Conservation (phyloP, 192 early-diverging fungal genomes). For the Backusella morwellensis region DNA sequence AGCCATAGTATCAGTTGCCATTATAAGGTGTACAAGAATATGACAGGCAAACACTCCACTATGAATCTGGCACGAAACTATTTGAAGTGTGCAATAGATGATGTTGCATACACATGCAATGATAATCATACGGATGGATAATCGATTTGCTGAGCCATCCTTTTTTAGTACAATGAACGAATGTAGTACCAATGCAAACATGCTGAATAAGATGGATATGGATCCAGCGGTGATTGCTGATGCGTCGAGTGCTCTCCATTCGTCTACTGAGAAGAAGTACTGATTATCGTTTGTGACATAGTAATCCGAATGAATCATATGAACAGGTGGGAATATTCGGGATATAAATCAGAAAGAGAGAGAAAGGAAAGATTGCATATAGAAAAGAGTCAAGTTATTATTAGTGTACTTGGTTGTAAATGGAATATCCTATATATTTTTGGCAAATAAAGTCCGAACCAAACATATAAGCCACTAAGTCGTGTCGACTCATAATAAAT, state of each 20-base stretch:
- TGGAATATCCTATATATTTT: neutral
- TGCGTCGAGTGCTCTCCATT: neutral
- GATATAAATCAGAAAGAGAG: neutral
- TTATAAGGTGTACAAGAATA: neutral
- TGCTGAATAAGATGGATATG: neutral
- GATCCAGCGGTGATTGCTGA: neutral
- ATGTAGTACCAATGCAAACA: neutral
- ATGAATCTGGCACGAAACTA: neutral
- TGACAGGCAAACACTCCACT: neutral
- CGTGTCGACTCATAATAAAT: neutral
- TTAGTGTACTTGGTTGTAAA: neutral
- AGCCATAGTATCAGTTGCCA: slow-evolving; percentile 8
- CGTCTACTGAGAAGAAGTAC: neutral
- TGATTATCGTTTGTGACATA: neutral
- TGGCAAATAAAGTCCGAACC: neutral
- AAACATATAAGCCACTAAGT: neutral
- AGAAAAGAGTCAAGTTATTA: no score
- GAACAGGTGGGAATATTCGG: neutral
- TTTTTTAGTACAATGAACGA: neutral
- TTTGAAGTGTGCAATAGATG: neutral
- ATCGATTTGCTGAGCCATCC: neutral
- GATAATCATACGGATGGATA: slow-evolving; percentile 15
- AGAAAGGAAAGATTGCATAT: neutral
- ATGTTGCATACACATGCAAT: neutral
- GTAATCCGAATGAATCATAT: neutral